Conservation (phyloP, 2,329 filamentous ascomycete species). For the Ascochyta koolunga region DNA sequence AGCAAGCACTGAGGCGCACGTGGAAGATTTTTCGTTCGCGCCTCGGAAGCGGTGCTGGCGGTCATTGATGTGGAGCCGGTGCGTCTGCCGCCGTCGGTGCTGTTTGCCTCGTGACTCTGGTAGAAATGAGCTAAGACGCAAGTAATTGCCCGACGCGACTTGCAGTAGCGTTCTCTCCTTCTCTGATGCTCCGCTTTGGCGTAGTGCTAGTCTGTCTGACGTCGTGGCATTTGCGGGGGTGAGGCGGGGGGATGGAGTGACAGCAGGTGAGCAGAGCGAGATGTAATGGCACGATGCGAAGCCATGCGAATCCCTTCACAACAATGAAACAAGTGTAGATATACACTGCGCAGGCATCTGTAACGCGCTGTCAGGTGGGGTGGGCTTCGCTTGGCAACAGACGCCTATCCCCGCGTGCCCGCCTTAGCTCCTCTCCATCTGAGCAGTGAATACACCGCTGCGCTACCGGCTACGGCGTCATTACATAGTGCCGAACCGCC, state of each 20-base stretch:
- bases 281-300: no score
- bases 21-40: neutral
- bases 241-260: no score
- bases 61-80: constrained; percentile 13
- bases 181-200: no score
- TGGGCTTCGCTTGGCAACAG: neutral
- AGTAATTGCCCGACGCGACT: neutral
- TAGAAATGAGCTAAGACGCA: constrained; percentile 1
- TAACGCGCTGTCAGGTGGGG: neutral
- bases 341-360: no score
- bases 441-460: constrained; percentile 12
- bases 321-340: no score
- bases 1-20: constrained; percentile 9
- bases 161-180: no score
- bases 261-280: no score
- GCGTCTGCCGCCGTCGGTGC: constrained; percentile 4
- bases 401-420: constrained; percentile 18
- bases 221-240: no score
- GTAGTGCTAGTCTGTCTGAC: no score
- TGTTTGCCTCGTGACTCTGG: neutral
- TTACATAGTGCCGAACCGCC: constrained; percentile 4
- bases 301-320: no score
- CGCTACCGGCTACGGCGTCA: constrained; percentile 10
- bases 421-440: constrained; percentile 13
- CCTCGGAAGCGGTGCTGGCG: neutral